Evolutionary conservation across 2,329 filamentous ascomycete genomes (phyloP).

Genomic region (Microthyrium microscopicum): DNA sequence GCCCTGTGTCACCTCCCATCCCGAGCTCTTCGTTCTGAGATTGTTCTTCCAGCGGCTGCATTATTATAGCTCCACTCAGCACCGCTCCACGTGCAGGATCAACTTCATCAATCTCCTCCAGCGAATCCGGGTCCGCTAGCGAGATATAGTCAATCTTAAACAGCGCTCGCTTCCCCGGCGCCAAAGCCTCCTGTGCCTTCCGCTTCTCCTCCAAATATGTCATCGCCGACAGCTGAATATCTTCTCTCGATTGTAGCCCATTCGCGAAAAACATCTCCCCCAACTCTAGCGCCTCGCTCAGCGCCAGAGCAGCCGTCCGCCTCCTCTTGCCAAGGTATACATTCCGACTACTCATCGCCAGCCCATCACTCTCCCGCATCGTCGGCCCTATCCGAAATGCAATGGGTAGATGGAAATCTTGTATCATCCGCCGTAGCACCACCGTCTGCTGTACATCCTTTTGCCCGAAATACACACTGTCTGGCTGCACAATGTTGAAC

Average conservation of each 20-base stretch:
- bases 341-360: slow-evolving; percentile 86
- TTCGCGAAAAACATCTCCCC: slow-evolving; percentile 50
- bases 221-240: slow-evolving; percentile 57
- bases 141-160: slow-evolving; percentile 90
- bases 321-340: slow-evolving; percentile 63
- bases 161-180: slow-evolving; percentile 42
- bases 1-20: slow-evolving; percentile 54
- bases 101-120: slow-evolving; percentile 60
- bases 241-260: slow-evolving; percentile 38
- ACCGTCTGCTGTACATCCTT: slow-evolving; percentile 97
- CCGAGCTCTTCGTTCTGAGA: slow-evolving; percentile 52
- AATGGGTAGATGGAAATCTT: slow-evolving; percentile 68
- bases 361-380: slow-evolving; percentile 58
- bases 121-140: slow-evolving; percentile 65
- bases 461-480: slow-evolving; percentile 83
- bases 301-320: slow-evolving; percentile 53
- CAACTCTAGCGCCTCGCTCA: slow-evolving; percentile 51
- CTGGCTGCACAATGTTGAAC: slow-evolving; percentile 66
- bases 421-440: slow-evolving; percentile 70
- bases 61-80: slow-evolving; percentile 78
- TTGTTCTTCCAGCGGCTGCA: slow-evolving; percentile 62
- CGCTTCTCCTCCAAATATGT: slow-evolving; percentile 38
- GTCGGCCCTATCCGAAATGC: slow-evolving; percentile 61
- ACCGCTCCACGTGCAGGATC: slow-evolving; percentile 60
- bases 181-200: slow-evolving; percentile 44